Conservation (phyloP, 1,284 basidiomycete genomes). For the Puccinia polysora region DNA sequence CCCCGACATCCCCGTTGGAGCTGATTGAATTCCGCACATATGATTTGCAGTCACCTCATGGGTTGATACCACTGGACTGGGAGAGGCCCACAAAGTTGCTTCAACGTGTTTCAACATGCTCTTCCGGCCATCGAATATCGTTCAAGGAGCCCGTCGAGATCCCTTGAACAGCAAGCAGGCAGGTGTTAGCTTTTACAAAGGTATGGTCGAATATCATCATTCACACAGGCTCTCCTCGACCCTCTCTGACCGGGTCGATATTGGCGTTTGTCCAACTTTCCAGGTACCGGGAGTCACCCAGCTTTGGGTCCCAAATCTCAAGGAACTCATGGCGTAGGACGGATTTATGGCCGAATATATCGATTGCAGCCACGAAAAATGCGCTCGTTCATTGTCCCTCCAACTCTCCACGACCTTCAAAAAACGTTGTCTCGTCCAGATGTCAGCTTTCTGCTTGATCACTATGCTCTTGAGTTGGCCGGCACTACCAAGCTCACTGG, state of each 20-base stretch:
- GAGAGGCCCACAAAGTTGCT: too few relatives aligned
- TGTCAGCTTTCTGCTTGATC: constrained; percentile 4
- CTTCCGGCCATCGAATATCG: constrained; percentile 18
- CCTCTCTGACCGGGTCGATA: background rate
- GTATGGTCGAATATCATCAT: background rate
- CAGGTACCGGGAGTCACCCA: constrained; percentile 38
- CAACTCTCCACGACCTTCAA: background rate
- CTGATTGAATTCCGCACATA: too few relatives aligned
- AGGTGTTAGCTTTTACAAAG: constrained; percentile 31
- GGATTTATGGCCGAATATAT: constrained; percentile 6
- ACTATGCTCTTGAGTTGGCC: background rate
- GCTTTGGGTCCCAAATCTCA: constrained; percentile 37
- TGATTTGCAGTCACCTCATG: too few relatives aligned
- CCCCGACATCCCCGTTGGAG: too few relatives aligned
- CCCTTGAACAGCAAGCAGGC: constrained; percentile 35
- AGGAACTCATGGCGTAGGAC: constrained; percentile 14
- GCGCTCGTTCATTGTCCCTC: constrained; percentile 34
- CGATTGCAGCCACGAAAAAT: constrained; percentile 28
- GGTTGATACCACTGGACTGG: too few relatives aligned
- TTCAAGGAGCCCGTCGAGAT: constrained; percentile 28
- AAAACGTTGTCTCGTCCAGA: constrained; percentile 22
- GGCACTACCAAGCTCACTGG: background rate
- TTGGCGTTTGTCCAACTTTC: background rate
- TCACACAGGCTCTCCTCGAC: background rate
- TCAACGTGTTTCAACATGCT: too few relatives aligned